Percentiles rank a stretch among this genome's conserved stretches.
Evolutionary conservation across 129 eudicot genomes (phyloP).

Genomic region (Flaveria ramosissima): DNA sequence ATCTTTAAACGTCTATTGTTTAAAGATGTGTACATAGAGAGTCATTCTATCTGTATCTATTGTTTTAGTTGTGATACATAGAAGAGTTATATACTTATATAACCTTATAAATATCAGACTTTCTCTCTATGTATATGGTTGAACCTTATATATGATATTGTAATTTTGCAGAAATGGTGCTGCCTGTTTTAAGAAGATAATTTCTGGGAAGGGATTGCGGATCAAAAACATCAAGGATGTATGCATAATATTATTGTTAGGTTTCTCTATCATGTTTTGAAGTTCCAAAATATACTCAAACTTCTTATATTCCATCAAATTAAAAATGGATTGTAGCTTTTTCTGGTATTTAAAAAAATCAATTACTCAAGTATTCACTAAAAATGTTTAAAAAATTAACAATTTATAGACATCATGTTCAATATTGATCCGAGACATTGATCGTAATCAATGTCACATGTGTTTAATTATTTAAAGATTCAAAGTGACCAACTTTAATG

Average conservation of each 20-base stretch:
- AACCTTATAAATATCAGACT: no score
- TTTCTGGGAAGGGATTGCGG: conserved; percentile 2
- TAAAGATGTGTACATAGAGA: no score
- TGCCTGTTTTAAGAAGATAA: conserved; percentile 21
- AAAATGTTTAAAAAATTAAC: background rate
- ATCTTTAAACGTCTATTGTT: no score
- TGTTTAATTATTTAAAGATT: background rate
- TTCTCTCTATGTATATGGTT: no score
- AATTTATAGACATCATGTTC: background rate
- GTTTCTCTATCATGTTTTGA: conserved; percentile 14
- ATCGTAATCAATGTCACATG: background rate
- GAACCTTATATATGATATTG: conserved; percentile 11
- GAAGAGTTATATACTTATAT: background rate
- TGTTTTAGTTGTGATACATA: background rate
- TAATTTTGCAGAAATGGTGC: conserved; percentile 35
- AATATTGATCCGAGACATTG: background rate
- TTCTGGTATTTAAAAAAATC: background rate
- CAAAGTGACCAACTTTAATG: background rate
- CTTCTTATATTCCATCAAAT: background rate
- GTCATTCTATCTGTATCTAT: no score
- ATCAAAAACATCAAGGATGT: conserved; percentile 12
- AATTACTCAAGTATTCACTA: background rate
- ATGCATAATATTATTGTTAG: background rate
- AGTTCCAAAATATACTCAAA: background rate
- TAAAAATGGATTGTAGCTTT: background rate